Conservation (phyloP, 23 red algal genomes). For the Chondrus crispus region DNA sequence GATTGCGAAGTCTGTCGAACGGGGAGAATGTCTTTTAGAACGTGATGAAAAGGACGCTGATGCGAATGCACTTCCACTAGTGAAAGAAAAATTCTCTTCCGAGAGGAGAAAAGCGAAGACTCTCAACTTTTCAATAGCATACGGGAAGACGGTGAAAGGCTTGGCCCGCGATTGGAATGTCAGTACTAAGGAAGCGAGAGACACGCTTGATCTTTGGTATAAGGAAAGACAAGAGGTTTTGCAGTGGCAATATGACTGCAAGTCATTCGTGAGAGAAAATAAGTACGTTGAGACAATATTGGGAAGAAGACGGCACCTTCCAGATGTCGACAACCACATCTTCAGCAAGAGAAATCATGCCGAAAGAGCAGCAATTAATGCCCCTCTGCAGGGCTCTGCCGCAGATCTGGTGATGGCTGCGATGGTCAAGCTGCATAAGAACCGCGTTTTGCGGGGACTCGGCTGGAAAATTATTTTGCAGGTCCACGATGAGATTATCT, state of each 20-base stretch:
- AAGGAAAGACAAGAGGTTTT: slow-evolving; percentile 78
- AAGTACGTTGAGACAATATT: slow-evolving; percentile 78
- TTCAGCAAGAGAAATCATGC: slow-evolving; percentile 39
- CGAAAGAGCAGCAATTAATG: slow-evolving; percentile 86
- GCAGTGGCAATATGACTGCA: slow-evolving; percentile 64
- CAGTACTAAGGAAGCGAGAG: slow-evolving; percentile 55
- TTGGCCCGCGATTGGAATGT: slow-evolving; percentile 82
- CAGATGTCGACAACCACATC: slow-evolving; percentile 41
- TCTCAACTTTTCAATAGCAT: slow-evolving; percentile 94
- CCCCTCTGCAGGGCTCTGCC: slow-evolving; percentile 86
- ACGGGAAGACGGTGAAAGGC: slow-evolving; percentile 84
- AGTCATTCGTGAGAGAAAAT: slow-evolving; percentile 34
- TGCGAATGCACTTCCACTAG: slow-evolving; percentile 27
- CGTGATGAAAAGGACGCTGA: neutral
- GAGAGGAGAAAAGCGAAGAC: slow-evolving; percentile 86
- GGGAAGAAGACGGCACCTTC: slow-evolving; percentile 77
- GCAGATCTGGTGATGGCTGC: slow-evolving; percentile 93
- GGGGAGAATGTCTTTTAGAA: slow-evolving; percentile 64
- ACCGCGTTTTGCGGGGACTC: slow-evolving; percentile 46
- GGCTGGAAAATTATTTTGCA: slow-evolving; percentile 90
- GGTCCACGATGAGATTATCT: slow-evolving; percentile 95
- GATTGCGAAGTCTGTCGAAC: slow-evolving; percentile 57
- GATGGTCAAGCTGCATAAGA: slow-evolving; percentile 64
- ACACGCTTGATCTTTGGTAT: slow-evolving; percentile 82
- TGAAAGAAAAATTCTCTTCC: slow-evolving; percentile 78